phyloP scores from a whole-genome alignment of 768 basidiomycete genomes.

The Trametes gibbosa region DNA sequence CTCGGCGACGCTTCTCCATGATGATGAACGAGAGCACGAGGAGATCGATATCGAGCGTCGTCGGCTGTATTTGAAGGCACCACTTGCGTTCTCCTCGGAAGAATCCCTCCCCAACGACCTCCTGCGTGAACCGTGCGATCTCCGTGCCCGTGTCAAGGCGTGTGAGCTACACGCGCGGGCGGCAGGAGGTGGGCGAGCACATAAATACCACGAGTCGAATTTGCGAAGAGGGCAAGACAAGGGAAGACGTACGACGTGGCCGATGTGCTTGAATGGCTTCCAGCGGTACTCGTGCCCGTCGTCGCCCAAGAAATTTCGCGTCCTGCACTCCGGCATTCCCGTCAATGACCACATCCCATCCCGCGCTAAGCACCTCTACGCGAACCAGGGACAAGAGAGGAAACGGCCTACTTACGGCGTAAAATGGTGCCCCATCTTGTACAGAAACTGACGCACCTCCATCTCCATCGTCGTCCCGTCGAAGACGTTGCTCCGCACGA shows the following conservation, averaged over 20 bases:
- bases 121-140: constrained; percentile 39
- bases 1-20: constrained; percentile 53
- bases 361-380: not conserved
- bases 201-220: not conserved
- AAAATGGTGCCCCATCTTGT: constrained; percentile 37
- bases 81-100: constrained; percentile 49
- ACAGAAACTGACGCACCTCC: constrained; percentile 40
- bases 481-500: constrained; percentile 40
- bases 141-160: constrained; percentile 37
- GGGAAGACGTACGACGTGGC: constrained; percentile 38
- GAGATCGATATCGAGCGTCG: constrained; percentile 48
- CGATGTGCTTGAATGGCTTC: constrained; percentile 40
- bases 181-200: not conserved
- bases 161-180: constrained; percentile 34
- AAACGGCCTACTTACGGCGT: constrained; percentile 36
- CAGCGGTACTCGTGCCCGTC: constrained; percentile 50
- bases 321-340: constrained; percentile 28
- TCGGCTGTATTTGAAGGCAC: constrained; percentile 45
- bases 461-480: constrained; percentile 29
- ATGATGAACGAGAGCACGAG: constrained; percentile 53
- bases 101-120: constrained; percentile 40
- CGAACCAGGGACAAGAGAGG: not conserved
- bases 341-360: not conserved
- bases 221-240: not conserved
- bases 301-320: constrained; percentile 49